Percentiles rank a stretch among this genome's conserved stretches.
Evolutionary conservation across 208 protist species (phyloP).

Genomic region (Trypanosomatidae sp.): DNA sequence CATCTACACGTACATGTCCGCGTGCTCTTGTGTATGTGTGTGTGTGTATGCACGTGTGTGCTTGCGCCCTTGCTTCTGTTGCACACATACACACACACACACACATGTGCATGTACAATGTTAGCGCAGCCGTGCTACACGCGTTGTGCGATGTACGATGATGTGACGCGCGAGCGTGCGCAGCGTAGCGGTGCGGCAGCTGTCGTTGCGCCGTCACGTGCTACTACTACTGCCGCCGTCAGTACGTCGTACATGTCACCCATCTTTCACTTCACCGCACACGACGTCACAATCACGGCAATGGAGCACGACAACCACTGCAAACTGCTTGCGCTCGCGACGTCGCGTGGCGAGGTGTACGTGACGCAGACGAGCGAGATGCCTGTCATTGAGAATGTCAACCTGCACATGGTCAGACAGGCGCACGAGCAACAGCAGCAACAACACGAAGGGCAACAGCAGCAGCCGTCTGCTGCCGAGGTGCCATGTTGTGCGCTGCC

Average conservation of each 20-base stretch:
- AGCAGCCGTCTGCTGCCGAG: neutral
- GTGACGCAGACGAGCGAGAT: slow-evolving; percentile 54
- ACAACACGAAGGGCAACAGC: slow-evolving; percentile 11
- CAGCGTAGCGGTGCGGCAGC: too few relatives aligned
- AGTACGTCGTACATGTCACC: slow-evolving; percentile 32
- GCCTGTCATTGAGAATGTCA: slow-evolving; percentile 32
- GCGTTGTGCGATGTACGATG: too few relatives aligned
- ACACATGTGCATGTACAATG: too few relatives aligned
- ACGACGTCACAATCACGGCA: slow-evolving; percentile 56
- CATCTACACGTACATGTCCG: too few relatives aligned
- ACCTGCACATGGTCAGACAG: neutral
- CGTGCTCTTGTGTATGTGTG: too few relatives aligned
- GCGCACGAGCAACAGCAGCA: slow-evolving; percentile 2
- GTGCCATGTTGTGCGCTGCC: slow-evolving; percentile 2
- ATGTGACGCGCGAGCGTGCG: too few relatives aligned
- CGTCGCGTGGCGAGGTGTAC: slow-evolving; percentile 57
- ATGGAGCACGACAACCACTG: slow-evolving; percentile 84
- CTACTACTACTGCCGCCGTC: neutral
- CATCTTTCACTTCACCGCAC: slow-evolving; percentile 64
- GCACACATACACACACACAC: too few relatives aligned
- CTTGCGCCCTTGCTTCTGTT: too few relatives aligned
- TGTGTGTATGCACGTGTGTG: too few relatives aligned
- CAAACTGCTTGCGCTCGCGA: slow-evolving; percentile 60
- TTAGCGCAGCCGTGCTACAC: too few relatives aligned
- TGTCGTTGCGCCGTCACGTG: neutral